Conservation (phyloP, 257 asterid genomes). For the Solanum neorickii region DNA sequence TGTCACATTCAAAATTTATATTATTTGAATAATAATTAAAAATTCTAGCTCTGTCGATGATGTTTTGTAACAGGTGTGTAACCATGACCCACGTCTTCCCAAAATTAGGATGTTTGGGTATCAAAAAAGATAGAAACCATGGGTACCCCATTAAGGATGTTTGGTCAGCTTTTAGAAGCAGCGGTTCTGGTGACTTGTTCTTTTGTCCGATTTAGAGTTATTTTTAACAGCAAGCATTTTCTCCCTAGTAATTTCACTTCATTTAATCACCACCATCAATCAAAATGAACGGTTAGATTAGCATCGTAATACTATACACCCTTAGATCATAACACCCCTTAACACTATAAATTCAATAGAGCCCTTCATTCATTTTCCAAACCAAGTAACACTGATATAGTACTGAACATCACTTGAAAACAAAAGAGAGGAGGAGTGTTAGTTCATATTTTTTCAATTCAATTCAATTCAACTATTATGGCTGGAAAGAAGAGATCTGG, state of each 20-base stretch:
- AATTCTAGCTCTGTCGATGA: not conserved
- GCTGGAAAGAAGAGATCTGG: conserved; percentile 32
- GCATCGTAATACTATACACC: conserved; percentile 15
- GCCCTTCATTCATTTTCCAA: conserved; percentile 4
- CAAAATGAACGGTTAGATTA: conserved; percentile 17
- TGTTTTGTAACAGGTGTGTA: not conserved
- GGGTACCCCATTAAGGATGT: not conserved
- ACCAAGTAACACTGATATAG: not conserved
- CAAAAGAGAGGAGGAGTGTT: not conserved
- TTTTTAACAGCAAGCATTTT: conserved; percentile 16
- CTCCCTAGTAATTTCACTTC: conserved; percentile 15
- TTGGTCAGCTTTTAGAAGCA: conserved; percentile 32
- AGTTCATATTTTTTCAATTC: not conserved
- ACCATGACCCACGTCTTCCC: not conserved
- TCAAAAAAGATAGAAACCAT: not conserved
- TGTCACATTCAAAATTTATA: not conserved
- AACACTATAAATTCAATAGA: conserved; percentile 29
- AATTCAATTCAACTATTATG: conserved; percentile 5
- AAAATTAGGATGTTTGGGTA: not conserved
- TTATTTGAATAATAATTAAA: no score
- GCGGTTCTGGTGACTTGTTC: conserved; percentile 35
- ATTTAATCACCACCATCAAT: conserved; percentile 43
- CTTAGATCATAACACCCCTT: conserved; percentile 13
- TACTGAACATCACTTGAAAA: not conserved
- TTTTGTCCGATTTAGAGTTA: not conserved